phyloP scores from a whole-genome alignment of 2,329 filamentous ascomycete species.

The Xylaria multiplex region DNA sequence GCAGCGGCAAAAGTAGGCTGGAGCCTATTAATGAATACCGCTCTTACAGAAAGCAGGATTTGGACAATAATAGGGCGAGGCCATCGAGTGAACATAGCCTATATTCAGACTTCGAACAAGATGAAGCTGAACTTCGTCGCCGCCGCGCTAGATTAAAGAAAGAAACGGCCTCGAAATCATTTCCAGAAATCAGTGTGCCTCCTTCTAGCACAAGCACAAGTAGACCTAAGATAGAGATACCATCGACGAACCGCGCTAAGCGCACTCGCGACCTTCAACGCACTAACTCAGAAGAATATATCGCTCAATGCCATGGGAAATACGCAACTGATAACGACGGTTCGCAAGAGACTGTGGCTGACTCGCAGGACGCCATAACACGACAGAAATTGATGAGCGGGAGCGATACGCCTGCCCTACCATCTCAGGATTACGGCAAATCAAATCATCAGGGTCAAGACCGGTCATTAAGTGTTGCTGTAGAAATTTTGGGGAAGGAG shows the following conservation, averaged over 20 bases:
- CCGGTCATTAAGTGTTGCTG: slow-evolving; percentile 25
- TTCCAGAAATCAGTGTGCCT: slow-evolving; percentile 43
- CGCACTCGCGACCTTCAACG: slow-evolving; percentile 15
- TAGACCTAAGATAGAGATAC: slow-evolving; percentile 46
- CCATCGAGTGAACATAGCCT: slow-evolving; percentile 38
- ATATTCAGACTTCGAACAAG: slow-evolving; percentile 45
- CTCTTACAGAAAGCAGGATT: slow-evolving; percentile 38
- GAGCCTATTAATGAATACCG: slow-evolving; percentile 47
- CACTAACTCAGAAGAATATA: slow-evolving; percentile 31
- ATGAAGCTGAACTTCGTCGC: slow-evolving; percentile 42
- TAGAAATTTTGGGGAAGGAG: slow-evolving; percentile 40
- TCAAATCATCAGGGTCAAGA: slow-evolving; percentile 11
- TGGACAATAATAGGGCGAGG: slow-evolving; percentile 31
- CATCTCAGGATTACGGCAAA: not conserved
- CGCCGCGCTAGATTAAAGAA: slow-evolving; percentile 43
- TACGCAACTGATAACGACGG: slow-evolving; percentile 36
- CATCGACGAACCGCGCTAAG: slow-evolving; percentile 46
- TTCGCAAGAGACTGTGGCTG: slow-evolving; percentile 48
- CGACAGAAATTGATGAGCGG: slow-evolving; percentile 14
- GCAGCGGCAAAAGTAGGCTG: slow-evolving; percentile 32
- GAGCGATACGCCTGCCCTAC: slow-evolving; percentile 1
- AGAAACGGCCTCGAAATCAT: slow-evolving; percentile 44
- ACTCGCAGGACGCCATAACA: slow-evolving; percentile 44
- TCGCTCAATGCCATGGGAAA: slow-evolving; percentile 35
- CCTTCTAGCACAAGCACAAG: slow-evolving; percentile 30